Evolutionary conservation across 768 basidiomycete species (phyloP), one percentile per base, ranked within the genome.

Genomic region (Psilocybe sp.): DNA sequence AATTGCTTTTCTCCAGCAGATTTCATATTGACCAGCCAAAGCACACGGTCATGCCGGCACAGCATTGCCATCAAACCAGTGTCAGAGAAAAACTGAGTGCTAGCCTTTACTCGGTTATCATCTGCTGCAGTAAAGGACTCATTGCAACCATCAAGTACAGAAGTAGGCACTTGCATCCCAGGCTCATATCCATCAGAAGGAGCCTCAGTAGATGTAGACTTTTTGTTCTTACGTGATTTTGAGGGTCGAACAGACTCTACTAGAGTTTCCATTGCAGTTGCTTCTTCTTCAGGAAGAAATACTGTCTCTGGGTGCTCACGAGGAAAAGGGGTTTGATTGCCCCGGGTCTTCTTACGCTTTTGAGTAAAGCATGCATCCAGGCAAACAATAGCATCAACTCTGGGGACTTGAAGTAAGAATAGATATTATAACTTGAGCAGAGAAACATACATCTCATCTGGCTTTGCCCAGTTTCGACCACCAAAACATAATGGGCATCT

Each of bases 11-110:
- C 64, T 3, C 70, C 68, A 16, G 68, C 53, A 10, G 63, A 52
- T 39, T 60, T 60, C 52, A 76, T 70, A 43, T 76, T 74, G 20
- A 60, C 66, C 3, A 74, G 47, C 53, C 63, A 72, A 0, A 73
- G 40, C 0, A 66, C 62, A 6, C 59, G 50, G 46, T 73, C 68
- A 52, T 73, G 71, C 1, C 59, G 49, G 51, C 73, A 75, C 0
- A 73, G 57, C 0, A 74, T 52, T 0, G 62, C 69, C 71, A 74
- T 72, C 4, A 74, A 50, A 0, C 64, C 70, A 0, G 63, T 72
- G 40, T 70, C 68, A 40, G 58, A 52, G 31, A 63, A 65, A 42
- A 62, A 59, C 45, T 60, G 44, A 16, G 58, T 61, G 45, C 60
- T 68, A 6, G 63, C 63, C 46, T 67, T 67, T 11, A 44, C 40